Percentiles rank a stretch among this genome's conserved stretches.
phyloP scores from a whole-genome alignment of 208 protist species.

The Leishmania martiniquensis region DNA sequence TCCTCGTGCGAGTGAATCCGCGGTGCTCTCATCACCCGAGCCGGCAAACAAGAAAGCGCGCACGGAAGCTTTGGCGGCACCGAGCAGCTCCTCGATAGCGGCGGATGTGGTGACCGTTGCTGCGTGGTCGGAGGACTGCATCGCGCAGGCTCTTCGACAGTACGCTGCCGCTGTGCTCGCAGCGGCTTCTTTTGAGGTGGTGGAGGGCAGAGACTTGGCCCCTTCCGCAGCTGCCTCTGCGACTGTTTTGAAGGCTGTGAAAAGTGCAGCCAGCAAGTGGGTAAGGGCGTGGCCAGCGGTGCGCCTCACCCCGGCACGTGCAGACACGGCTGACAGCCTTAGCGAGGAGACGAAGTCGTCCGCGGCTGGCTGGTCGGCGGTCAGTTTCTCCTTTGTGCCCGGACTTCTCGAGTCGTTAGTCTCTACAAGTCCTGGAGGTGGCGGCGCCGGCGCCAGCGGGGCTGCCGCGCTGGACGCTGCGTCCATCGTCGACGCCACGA shows the following conservation, averaged over 20 bases:
- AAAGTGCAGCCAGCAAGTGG: background rate
- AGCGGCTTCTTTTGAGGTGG: background rate
- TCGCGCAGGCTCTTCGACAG: constrained; percentile 15
- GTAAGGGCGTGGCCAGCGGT: constrained; percentile 6
- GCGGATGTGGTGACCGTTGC: constrained; percentile 7
- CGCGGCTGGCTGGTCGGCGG: background rate
- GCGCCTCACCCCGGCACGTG: background rate
- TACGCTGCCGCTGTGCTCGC: constrained; percentile 14
- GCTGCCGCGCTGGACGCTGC: background rate
- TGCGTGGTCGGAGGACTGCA: constrained; percentile 4
- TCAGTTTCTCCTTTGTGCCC: constrained; percentile 13
- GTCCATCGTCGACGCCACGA: background rate
- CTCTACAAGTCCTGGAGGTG: background rate
- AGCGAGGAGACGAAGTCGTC: background rate
- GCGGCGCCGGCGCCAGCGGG: background rate
- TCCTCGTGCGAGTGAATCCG: background rate
- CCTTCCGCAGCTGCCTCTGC: background rate
- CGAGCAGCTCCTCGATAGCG: background rate
- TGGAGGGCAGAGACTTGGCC: background rate
- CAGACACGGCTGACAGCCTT: background rate
- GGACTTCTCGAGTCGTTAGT: background rate
- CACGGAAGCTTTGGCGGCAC: background rate
- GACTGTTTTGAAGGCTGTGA: background rate
- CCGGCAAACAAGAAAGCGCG: constrained; percentile 7
- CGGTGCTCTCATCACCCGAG: background rate